phyloP scores from a whole-genome alignment of 1,284 basidiomycete genomes.

The Puccinia brachypodii region DNA sequence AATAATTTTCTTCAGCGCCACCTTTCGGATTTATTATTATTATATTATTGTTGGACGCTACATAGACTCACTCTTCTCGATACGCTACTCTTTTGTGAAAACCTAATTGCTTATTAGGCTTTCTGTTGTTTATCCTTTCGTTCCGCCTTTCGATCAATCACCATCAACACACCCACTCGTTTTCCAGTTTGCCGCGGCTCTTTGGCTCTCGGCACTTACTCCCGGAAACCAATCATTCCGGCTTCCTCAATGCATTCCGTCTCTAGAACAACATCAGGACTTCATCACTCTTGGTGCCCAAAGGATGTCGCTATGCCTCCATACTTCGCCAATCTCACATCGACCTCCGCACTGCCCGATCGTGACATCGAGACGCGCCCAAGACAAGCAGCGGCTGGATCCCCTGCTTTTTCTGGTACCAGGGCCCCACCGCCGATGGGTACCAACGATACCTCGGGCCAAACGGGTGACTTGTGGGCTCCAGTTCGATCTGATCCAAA shows the following conservation, averaged over 20 bases:
- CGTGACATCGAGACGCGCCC: neutral
- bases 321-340: neutral
- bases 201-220: conserved; percentile 13
- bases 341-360: neutral
- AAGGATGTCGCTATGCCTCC: neutral
- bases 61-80: neutral
- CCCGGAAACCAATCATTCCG: neutral
- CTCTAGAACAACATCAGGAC: neutral
- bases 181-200: conserved; percentile 8
- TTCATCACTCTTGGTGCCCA: conserved; percentile 2
- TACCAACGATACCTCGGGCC: neutral
- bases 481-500: neutral
- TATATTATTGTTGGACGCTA: too few species aligned
- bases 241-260: neutral
- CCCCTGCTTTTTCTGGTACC: neutral
- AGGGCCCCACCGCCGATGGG: neutral
- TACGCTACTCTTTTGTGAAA: neutral
- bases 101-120: neutral
- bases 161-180: neutral
- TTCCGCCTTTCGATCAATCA: neutral
- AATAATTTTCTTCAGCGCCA: conserved; percentile 11
- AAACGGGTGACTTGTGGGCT: neutral
- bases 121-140: conserved; percentile 6
- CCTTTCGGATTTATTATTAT: too few species aligned
- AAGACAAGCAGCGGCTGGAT: neutral